Evolutionary conservation across 306 rosid species (phyloP).

Genomic region (Gillenia trifoliata): DNA sequence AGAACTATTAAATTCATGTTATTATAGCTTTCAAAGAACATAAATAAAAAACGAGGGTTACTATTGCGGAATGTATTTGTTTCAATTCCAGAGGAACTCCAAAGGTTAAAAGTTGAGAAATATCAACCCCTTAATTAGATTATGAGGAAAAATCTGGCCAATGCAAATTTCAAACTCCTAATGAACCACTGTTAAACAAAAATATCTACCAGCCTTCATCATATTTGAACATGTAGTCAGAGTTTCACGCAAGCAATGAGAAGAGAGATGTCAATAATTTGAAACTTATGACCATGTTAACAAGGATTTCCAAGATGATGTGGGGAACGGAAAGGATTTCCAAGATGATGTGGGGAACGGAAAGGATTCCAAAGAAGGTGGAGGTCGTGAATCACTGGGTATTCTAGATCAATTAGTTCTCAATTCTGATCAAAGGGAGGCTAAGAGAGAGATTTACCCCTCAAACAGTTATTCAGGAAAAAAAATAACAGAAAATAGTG

Average conservation of each 20-base stretch:
- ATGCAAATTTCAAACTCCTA: not conserved
- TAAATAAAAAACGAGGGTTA: not conserved
- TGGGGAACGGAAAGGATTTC: not conserved
- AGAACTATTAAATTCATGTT: not conserved
- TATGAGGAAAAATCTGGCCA: not conserved
- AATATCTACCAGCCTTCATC: not conserved
- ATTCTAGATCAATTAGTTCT: not conserved
- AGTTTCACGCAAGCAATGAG: not conserved
- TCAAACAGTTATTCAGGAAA: not conserved
- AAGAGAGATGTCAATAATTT: not conserved
- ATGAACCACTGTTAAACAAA: not conserved
- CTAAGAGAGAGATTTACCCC: not conserved
- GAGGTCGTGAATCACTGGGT: not conserved
- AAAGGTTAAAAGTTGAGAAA: not conserved
- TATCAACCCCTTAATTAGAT: not conserved
- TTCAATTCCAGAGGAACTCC: not conserved
- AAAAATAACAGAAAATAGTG: not conserved
- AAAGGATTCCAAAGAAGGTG: not conserved
- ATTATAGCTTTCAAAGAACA: not conserved
- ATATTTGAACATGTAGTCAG: not conserved
- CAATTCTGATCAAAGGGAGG: not conserved
- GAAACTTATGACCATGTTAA: not conserved
- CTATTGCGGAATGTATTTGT: not conserved
- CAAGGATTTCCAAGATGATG: not conserved
- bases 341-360: not conserved